Percentiles rank a stretch among this genome's conserved stretches.
These are phyloP conservation scores for Beauveria caledonica DNA, from an alignment of 2,329 filamentous ascomycete species.

Conservation along the genomic window DNA sequence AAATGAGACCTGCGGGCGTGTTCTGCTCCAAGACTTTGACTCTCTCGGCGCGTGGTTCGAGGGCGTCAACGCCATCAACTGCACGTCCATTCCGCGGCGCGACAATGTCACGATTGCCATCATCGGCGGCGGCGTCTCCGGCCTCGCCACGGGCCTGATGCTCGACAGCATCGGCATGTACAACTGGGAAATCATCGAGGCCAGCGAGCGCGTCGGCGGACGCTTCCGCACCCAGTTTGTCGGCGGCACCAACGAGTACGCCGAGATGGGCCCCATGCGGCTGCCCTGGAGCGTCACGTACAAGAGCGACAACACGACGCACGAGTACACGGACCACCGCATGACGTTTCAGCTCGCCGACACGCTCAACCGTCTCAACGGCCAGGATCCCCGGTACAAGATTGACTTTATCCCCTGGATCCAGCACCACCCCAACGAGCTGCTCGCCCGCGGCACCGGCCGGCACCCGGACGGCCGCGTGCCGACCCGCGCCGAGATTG, in stretches of 20 bases:
- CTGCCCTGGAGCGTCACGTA: conserved; percentile 33
- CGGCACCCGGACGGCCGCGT: conserved; percentile 22
- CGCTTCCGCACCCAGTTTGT: conserved; percentile 35
- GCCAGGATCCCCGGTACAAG: conserved; percentile 21
- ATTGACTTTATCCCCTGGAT: conserved; percentile 35
- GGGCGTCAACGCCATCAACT: conserved; percentile 27
- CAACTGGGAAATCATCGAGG: conserved; percentile 37
- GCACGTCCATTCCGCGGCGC: conserved; percentile 17
- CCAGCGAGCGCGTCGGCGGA: conserved; percentile 31
- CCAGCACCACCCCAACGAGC: conserved; percentile 26
- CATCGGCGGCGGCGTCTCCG: conserved; percentile 30
- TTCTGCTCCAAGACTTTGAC: conserved; percentile 19
- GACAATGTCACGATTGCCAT: conserved; percentile 21
- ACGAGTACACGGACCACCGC: conserved; percentile 32
- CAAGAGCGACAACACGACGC: conserved; percentile 31
- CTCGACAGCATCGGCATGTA: conserved; percentile 35
- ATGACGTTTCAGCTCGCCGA: conserved; percentile 35
- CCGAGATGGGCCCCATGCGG: conserved; percentile 36
- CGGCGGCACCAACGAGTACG: conserved; percentile 27
- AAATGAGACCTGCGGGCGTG: neutral
- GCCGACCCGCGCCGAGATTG: conserved; percentile 18
- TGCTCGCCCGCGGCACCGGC: conserved; percentile 12
- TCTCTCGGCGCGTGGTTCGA: conserved; percentile 32
- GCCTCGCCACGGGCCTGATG: conserved; percentile 20
- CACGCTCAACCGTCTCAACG: conserved; percentile 32